Evolutionary conservation across 2,329 filamentous ascomycete genomes (phyloP).

Genomic region (Nigrospora sphaerica): DNA sequence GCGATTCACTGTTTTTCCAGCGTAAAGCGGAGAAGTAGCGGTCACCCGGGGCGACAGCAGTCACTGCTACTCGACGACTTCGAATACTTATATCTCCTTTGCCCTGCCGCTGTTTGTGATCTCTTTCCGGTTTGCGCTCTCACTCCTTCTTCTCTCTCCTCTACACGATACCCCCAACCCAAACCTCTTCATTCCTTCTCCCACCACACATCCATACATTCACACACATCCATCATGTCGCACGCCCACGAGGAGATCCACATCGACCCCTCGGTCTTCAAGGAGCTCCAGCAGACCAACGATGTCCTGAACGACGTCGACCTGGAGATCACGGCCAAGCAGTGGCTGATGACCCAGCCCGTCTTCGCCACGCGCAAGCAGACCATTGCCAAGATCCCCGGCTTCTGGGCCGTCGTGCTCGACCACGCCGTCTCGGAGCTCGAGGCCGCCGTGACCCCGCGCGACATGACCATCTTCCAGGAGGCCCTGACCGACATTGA

Average conservation of each 20-base stretch:
- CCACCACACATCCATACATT: too few relatives aligned
- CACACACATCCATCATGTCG: slow-evolving; percentile 10
- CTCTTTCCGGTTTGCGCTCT: too few relatives aligned
- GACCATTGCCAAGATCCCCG: slow-evolving; percentile 49
- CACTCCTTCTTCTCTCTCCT: too few relatives aligned
- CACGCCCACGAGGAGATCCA: slow-evolving; percentile 13
- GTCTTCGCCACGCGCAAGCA: slow-evolving; percentile 51
- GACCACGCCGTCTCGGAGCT: slow-evolving; percentile 50
- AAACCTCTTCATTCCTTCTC: too few relatives aligned
- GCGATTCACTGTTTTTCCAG: too few relatives aligned
- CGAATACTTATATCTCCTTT: too few relatives aligned
- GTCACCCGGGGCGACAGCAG: too few relatives aligned
- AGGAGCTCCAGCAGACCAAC: slow-evolving; percentile 24
- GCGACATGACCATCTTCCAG: slow-evolving; percentile 52
- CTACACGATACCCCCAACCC: too few relatives aligned
- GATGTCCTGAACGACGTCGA: slow-evolving; percentile 22
- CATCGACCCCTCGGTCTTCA: slow-evolving; percentile 22
- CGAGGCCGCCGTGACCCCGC: slow-evolving; percentile 54
- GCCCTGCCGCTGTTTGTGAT: too few relatives aligned
- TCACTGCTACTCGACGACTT: too few relatives aligned
- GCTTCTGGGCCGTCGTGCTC: slow-evolving; percentile 66
- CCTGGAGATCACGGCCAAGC: slow-evolving; percentile 23
- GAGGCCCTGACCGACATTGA: slow-evolving; percentile 47
- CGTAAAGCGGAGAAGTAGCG: too few relatives aligned
- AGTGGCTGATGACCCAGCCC: slow-evolving; percentile 20